These are phyloP conservation scores for Backusella mclennaniae DNA, from an alignment of 192 early-diverging fungal genomes.

Conservation along the genomic window DNA sequence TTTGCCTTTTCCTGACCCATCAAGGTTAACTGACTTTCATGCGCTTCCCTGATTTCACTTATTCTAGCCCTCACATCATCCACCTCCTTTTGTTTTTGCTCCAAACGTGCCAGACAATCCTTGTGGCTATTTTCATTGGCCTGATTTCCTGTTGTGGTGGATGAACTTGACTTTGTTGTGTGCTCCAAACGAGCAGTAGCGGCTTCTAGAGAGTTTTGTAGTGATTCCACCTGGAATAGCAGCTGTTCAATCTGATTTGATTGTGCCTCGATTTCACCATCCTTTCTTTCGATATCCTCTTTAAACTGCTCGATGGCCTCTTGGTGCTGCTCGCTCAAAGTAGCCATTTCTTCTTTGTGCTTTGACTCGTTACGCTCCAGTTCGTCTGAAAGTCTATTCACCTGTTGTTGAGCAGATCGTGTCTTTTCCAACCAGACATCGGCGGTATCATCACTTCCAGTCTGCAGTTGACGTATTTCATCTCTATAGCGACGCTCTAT, in stretches of 20 bases:
- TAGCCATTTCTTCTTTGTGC: background rate
- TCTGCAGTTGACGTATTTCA: slow-evolving; percentile 29
- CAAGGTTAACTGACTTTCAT: slow-evolving; percentile 11
- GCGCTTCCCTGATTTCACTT: slow-evolving; percentile 1
- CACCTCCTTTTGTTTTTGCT: slow-evolving; percentile 3
- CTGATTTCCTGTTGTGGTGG: background rate
- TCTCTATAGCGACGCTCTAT: slow-evolving; percentile 26
- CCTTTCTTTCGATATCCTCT: background rate
- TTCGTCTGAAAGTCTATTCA: slow-evolving; percentile 16
- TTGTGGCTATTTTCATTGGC: background rate
- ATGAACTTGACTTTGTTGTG: slow-evolving; percentile 2
- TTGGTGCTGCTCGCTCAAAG: background rate
- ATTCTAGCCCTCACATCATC: slow-evolving; percentile 2
- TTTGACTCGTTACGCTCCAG: background rate
- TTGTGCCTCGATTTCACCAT: slow-evolving; percentile 20
- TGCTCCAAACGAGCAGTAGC: slow-evolving; percentile 28
- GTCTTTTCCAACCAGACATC: slow-evolving; percentile 29
- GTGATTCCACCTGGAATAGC: slow-evolving; percentile 16
- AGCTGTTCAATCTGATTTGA: slow-evolving; percentile 17
- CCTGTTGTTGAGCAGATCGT: slow-evolving; percentile 13
- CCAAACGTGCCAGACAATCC: background rate
- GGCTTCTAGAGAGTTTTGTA: slow-evolving; percentile 23
- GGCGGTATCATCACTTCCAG: slow-evolving; percentile 25
- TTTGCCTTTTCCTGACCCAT: slow-evolving; percentile 20
- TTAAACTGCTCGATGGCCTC: slow-evolving; percentile 1